phyloP scores from a whole-genome alignment of 345 rosid species.

The Populus ilicifolia region DNA sequence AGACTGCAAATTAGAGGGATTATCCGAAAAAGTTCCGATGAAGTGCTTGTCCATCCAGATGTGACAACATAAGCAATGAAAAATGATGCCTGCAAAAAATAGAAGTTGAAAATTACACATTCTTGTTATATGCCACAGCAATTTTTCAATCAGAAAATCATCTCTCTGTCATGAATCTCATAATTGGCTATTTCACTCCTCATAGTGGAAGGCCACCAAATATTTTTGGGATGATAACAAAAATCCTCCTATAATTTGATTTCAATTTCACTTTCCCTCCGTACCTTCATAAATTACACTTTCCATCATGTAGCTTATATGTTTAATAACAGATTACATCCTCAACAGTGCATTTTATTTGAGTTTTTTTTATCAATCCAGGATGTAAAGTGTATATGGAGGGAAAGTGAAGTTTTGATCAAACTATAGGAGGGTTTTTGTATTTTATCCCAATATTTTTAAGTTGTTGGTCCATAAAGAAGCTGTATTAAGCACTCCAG shows the following conservation, averaged over 20 bases:
- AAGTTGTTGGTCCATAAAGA: not conserved
- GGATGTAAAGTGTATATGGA: too few relatives aligned
- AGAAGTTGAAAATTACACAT: not conserved
- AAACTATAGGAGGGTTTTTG: too few relatives aligned
- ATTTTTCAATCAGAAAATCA: not conserved
- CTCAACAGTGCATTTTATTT: too few relatives aligned
- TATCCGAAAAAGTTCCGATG: slow-evolving; percentile 81
- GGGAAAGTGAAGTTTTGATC: too few relatives aligned
- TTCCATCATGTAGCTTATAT: too few relatives aligned
- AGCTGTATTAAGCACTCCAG: not conserved
- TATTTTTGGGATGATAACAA: not conserved
- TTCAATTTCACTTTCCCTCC: too few relatives aligned
- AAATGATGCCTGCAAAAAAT: slow-evolving; percentile 70
- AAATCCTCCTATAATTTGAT: too few relatives aligned
- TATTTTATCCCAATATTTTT: not conserved
- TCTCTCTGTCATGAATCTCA: not conserved
- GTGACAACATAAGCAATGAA: slow-evolving; percentile 93
- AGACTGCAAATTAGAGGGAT: slow-evolving; percentile 61
- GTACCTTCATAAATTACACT: too few relatives aligned
- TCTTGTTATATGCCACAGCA: not conserved
- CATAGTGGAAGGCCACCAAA: not conserved
- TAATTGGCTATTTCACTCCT: not conserved
- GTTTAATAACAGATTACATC: too few relatives aligned
- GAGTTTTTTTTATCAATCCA: too few relatives aligned
- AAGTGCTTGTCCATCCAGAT: slow-evolving; percentile 88